Conservation (phyloP, 371 early-diverging fungal species). For the Entomophthora muscae region DNA sequence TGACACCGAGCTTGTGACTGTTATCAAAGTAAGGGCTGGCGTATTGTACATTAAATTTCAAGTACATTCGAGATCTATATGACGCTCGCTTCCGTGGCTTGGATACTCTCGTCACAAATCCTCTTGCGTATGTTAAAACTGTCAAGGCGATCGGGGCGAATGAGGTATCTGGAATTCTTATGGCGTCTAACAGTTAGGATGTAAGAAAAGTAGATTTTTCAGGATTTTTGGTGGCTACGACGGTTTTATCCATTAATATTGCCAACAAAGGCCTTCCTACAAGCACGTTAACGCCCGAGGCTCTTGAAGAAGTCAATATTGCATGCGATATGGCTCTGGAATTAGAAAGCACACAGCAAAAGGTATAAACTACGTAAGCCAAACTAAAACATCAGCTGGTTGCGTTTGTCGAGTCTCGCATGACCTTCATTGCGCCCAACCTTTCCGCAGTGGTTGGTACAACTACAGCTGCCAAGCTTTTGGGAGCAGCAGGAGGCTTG, state of each 20-base stretch:
- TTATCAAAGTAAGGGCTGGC: conserved; percentile 49
- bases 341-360: conserved; percentile 47
- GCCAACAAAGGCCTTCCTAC: not conserved
- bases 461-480: conserved; percentile 73
- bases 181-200: not conserved
- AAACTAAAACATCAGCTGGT: conserved; percentile 31
- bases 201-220: not conserved
- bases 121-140: conserved; percentile 75
- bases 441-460: conserved; percentile 75
- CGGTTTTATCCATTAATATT: conserved; percentile 7
- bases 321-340: conserved; percentile 67
- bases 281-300: conserved; percentile 15
- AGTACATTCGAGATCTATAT: conserved; percentile 84
- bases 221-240: not conserved
- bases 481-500: conserved; percentile 84
- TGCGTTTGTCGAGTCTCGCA: conserved; percentile 78
- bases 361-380: conserved; percentile 20
- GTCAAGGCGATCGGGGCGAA: conserved; percentile 73
- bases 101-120: conserved; percentile 66
- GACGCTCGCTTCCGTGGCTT: conserved; percentile 77
- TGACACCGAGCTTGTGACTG: conserved; percentile 67
- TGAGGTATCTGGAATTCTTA: conserved; percentile 13
- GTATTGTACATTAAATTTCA: conserved; percentile 4
- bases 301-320: conserved; percentile 44
- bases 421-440: conserved; percentile 88